Base-by-base conservation (phyloP, 257 asterid genomes). In the Solanum sejunctum region DNA sequence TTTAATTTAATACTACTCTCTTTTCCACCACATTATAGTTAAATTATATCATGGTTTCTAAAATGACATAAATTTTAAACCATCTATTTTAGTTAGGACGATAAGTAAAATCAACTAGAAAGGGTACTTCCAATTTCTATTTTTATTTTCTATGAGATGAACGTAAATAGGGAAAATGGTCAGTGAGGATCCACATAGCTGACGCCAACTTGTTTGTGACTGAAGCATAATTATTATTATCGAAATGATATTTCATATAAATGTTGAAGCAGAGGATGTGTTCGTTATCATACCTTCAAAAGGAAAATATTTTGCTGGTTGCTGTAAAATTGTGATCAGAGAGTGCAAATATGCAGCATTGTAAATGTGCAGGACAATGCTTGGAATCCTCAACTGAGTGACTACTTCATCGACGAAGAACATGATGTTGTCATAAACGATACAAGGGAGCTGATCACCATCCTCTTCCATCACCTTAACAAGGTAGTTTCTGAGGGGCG, bases 341-440 rank as follows among this genome's bases (percentile, higher is more conserved):
- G 95, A 71, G 49, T 88, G 86, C 84, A 88, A 41, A 77, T 32
- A 90, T 20, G 88, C 83, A 13, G 92, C 92, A 16, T 52, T 21
- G 39, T 26, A 64, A 17, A 95, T 83, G 13, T 90, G 87, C 10
- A 94, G 86, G 70, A 92, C 86, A 7, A 93, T 87, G 17, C 89
- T 88, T 0, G 95, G 97, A 83, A 93, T 55, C 10, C 84, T 77
- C 6, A 94, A 66, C 49, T 64, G 57, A 7, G 13, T 28, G 8
- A 94, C 96, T 10, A 87, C 89, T 0, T 21, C 84, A 41, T 88
- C 89, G 0, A 56, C 92, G 43, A 92, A 93, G 49, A 12, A 9
- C 95, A 92, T 86, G 20, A 86, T 55, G 1, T 78, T 17, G 85
- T 93, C 97, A 28, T 92, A 89, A 32, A 94, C 80, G 2, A 94